phyloP scores from a whole-genome alignment of 2,329 filamentous ascomycete genomes.

The Fusarium burgessii region DNA sequence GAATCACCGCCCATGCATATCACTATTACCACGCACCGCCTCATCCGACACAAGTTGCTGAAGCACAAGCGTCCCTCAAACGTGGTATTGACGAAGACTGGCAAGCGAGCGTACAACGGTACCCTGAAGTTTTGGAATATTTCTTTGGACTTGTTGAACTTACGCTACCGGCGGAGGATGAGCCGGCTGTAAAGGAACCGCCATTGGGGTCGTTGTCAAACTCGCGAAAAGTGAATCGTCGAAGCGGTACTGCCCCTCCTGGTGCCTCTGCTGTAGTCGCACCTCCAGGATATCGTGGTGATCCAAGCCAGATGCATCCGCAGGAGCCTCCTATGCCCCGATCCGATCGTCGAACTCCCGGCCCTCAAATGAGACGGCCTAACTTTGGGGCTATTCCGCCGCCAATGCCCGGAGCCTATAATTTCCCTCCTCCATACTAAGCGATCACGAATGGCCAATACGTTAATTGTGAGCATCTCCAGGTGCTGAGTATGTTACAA shows the following conservation, averaged over 20 bases:
- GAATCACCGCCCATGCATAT: slow-evolving; percentile 66
- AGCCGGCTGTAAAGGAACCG: slow-evolving; percentile 69
- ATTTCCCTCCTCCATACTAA: slow-evolving; percentile 40
- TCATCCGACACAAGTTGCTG: slow-evolving; percentile 71
- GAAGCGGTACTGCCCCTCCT: slow-evolving; percentile 53
- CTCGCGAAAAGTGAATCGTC: slow-evolving; percentile 60
- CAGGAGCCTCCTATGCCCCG: slow-evolving; percentile 44
- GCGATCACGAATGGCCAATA: slow-evolving; percentile 11
- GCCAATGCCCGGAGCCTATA: slow-evolving; percentile 34
- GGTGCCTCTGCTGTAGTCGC: slow-evolving; percentile 39
- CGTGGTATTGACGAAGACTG: slow-evolving; percentile 83
- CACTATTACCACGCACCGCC: slow-evolving; percentile 69
- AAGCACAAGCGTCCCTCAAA: slow-evolving; percentile 75
- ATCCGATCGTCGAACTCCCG: slow-evolving; percentile 45
- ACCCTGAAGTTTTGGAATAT: slow-evolving; percentile 85
- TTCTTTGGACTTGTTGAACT: slow-evolving; percentile 79
- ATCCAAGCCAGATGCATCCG: slow-evolving; percentile 42
- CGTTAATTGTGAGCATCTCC: slow-evolving; percentile 24
- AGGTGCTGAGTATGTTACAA: slow-evolving; percentile 28
- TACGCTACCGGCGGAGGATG: slow-evolving; percentile 72
- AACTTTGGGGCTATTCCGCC: slow-evolving; percentile 40
- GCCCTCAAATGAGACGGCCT: slow-evolving; percentile 43
- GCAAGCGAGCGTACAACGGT: slow-evolving; percentile 79
- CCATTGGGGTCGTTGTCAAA: slow-evolving; percentile 67
- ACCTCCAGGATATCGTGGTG: slow-evolving; percentile 44